These are phyloP conservation scores for Ehretia macrophylla DNA, from an alignment of 257 asterid species.

Conservation along the genomic window DNA sequence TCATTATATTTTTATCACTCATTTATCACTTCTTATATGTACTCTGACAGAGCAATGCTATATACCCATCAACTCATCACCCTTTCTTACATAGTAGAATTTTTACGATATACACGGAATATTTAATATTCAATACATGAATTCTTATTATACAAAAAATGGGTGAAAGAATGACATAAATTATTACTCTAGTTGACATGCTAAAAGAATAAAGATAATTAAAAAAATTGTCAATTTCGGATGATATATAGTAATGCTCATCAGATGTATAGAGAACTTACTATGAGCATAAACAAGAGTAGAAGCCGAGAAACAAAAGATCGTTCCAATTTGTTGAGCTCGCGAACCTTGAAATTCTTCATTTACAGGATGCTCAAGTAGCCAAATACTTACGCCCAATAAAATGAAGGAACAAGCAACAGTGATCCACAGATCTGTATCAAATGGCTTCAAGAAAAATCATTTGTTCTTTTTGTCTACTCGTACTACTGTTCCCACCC, in stretches of 20 bases:
- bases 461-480: constrained; percentile 24
- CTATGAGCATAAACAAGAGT: constrained; percentile 33
- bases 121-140: too few relatives aligned
- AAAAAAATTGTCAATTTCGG: too few relatives aligned
- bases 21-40: too few relatives aligned
- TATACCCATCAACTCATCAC: too few relatives aligned
- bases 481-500: constrained; percentile 39
- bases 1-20: too few relatives aligned
- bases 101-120: too few relatives aligned
- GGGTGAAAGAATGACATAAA: neutral
- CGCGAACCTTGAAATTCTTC: constrained; percentile 41
- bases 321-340: constrained; percentile 18
- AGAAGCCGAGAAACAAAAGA: constrained; percentile 21
- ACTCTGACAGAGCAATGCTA: too few relatives aligned
- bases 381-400: constrained; percentile 41
- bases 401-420: constrained; percentile 27
- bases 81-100: too few relatives aligned
- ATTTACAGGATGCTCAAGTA: constrained; percentile 40
- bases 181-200: too few relatives aligned
- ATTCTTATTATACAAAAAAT: neutral
- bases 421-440: constrained; percentile 45
- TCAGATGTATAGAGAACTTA: too few relatives aligned
- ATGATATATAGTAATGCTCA: too few relatives aligned
- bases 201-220: too few relatives aligned
- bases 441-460: constrained; percentile 47